Base-by-base conservation (phyloP, 78 protist species). In the Polysphondylium violaceum region DNA sequence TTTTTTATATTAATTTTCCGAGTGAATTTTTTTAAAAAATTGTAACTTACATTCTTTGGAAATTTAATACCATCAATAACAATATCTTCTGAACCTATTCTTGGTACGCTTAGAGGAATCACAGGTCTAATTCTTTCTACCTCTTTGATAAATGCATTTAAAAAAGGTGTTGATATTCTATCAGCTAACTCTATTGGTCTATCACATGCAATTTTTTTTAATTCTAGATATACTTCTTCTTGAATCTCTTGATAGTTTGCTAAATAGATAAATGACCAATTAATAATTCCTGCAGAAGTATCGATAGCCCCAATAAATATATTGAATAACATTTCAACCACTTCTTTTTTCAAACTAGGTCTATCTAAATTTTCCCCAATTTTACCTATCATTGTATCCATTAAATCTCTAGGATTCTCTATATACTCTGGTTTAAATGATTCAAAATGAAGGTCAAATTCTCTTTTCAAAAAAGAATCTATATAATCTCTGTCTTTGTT, bases 141-240 rank as follows among this genome's bases (percentile, higher is more conserved):
- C 12, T 83, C 91, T 53, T 83, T 83, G 27, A 83, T 83, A 16
- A 65, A 50, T 67, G 91, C 78, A 23, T 55, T 59, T 16, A 71
- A 5, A 43, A 33, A 71, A 3, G 77, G 65, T 2, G 69, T 59
- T 3, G 12, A 9, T 12, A 43, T 19, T 40, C 40, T 17, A 59
- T 56, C n/a, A 47, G 12, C 16, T n/a, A 14, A 4, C 7, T 16
- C 21, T 25, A 56, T 6, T 17, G 12, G 5, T 4, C 16, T 17
- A n/a, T 56, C 29, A 17, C 16, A 16, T 7, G 7, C 29, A 17
- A n/a, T 7, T 56, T n/a, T n/a, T 25, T 56, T 56, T 17, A 56
- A 9, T 17, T 56, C 63, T n/a, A n/a, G 12, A 25, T 17, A 56
- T 17, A 29, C 55, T 27, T 75, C 41, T 21, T 75, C 71, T 41